Evolutionary conservation across 2,329 filamentous ascomycete genomes (phyloP).

Genomic region (Coniochaeta ligniaria): DNA sequence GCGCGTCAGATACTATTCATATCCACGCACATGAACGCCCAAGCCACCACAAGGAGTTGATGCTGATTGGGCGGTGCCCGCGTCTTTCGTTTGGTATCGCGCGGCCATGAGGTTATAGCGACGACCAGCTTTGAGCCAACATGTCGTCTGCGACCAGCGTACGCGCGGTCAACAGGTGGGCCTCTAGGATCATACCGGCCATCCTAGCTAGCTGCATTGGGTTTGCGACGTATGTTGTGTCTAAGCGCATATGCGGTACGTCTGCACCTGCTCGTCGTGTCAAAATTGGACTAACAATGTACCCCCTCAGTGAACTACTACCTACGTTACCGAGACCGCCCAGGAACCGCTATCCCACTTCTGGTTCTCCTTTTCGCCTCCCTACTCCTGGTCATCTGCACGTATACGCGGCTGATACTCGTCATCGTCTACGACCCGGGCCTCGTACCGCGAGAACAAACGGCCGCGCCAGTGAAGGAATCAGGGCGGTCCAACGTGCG

Average conservation of each 20-base stretch:
- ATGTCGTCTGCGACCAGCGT: not conserved
- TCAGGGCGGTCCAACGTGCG: not conserved
- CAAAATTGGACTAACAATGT: not conserved
- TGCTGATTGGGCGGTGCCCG: not conserved
- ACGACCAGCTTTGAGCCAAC: not conserved
- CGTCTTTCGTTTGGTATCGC: not conserved
- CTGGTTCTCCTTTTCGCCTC: constrained; percentile 68
- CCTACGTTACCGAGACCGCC: constrained; percentile 37
- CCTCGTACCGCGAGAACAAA: constrained; percentile 58
- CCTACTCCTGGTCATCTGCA: constrained; percentile 55
- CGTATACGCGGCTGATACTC: constrained; percentile 66
- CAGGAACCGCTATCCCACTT: constrained; percentile 58
- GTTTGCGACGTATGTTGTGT: constrained; percentile 66
- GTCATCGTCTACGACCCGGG: constrained; percentile 66
- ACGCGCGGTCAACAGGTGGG: constrained; percentile 44
- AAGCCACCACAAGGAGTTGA: not conserved
- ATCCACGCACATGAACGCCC: not conserved
- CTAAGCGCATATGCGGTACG: constrained; percentile 62
- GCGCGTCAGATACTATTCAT: not conserved
- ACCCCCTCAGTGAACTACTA: constrained; percentile 60
- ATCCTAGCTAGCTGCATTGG: constrained; percentile 59
- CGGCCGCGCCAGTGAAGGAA: constrained; percentile 10
- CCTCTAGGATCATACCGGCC: constrained; percentile 61
- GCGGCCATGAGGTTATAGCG: not conserved
- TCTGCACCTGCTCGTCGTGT: constrained; percentile 8